Evolutionary conservation across 495 filamentous ascomycete genomes (phyloP), one percentile per base, ranked within the genome.

Genomic region (Schizothecium vesticola): DNA sequence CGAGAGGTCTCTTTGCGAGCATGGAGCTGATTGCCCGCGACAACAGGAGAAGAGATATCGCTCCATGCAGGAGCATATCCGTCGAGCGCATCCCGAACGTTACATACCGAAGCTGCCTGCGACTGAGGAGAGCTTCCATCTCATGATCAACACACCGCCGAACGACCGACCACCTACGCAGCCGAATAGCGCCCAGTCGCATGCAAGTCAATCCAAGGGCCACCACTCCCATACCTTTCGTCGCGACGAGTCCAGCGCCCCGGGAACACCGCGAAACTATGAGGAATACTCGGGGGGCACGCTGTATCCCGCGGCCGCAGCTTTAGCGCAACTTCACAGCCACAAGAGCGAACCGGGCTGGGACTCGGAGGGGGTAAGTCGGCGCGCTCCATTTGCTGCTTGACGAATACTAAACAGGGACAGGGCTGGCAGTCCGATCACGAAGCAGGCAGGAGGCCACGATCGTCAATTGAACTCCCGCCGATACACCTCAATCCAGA

Each of bases 21-120:
- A 51, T 51, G 43, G 16, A 51, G n/a, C 25, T 65, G 56, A 61
- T 56, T 43, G 31, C 28, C n/a, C 59, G 25, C 29, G 3, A 62
- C 36, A 69, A 58, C 80, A 97, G 93, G 93, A 97, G 82, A 97
- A 97, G 80, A 90, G 93, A 74, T 99, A 93, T 84, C 94, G 95
- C 76, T 97, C 94, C 63, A 99, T 99, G 91, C 96, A 97, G 83
- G 95, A 99, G 86, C 95, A 99, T 75, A 98, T 99, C 72, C 92
- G 95, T 72, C 89, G 95, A 78, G 95, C 95, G 76, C 95, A 99
- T 80, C 96, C 95, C 64, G 94, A 96, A 75, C 89, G 97, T 80
- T 99, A 97, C 80, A 97, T 99, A 72, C 88, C 95, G 69, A 99
- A 98, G 88, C 92, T 99, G 74, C 95, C 95, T 77, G 95, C 95